phyloP scores from a whole-genome alignment of 306 rosid genomes.

The Lagenaria siceraria region DNA sequence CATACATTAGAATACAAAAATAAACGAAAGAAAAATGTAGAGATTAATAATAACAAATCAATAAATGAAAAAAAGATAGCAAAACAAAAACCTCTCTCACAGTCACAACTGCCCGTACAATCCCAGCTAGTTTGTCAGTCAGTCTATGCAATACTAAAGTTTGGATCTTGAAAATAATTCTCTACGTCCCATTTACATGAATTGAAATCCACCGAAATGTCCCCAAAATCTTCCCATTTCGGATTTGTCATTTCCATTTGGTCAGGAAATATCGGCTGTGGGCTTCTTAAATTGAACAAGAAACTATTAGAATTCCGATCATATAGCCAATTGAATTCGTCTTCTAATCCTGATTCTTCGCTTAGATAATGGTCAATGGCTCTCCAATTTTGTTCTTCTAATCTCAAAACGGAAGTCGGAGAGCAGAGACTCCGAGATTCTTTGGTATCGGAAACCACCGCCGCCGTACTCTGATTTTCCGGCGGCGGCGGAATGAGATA shows the following conservation, averaged over 20 bases:
- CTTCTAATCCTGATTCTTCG: neutral
- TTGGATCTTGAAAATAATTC: slow-evolving; percentile 31
- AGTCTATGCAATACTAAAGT: neutral
- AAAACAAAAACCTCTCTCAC: neutral
- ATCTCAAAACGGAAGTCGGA: slow-evolving; percentile 38
- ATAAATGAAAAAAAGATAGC: neutral
- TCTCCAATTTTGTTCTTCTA: slow-evolving; percentile 8
- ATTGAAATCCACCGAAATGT: slow-evolving; percentile 36
- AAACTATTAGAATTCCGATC: neutral
- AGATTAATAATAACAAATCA: neutral
- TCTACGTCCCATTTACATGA: slow-evolving; percentile 75
- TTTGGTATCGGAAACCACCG: neutral
- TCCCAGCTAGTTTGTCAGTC: slow-evolving; percentile 3
- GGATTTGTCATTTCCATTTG: slow-evolving; percentile 9
- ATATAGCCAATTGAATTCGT: slow-evolving; percentile 6
- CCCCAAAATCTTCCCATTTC: slow-evolving; percentile 12
- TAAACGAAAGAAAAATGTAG: neutral
- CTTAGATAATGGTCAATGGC: neutral
- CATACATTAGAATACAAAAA: neutral
- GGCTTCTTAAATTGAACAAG: neutral
- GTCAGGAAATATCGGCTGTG: neutral
- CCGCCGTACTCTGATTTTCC: neutral
- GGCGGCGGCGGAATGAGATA: neutral
- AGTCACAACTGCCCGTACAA: neutral
- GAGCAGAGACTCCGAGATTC: slow-evolving; percentile 6